phyloP scores from a whole-genome alignment of 306 rosid genomes.

The Quercus wislizeni region DNA sequence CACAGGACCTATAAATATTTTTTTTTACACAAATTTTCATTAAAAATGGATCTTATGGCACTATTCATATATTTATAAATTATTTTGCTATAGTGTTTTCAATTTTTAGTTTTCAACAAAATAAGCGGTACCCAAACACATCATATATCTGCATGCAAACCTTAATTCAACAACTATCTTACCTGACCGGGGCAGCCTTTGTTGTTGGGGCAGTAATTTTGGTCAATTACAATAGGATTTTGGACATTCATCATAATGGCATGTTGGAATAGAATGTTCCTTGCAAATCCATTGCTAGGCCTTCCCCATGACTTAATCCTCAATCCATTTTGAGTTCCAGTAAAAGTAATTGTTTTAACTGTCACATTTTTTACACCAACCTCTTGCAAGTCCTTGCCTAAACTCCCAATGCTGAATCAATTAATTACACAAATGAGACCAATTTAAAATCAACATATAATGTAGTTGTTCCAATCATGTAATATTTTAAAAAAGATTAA shows the following conservation, averaged over 20 bases:
- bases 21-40: too few species aligned
- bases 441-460: not conserved
- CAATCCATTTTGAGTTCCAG: conserved; percentile 41
- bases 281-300: conserved; percentile 48
- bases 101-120: too few species aligned
- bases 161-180: not conserved
- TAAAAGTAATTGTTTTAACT: conserved; percentile 34
- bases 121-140: too few species aligned
- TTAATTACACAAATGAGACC: not conserved
- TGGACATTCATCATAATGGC: conserved; percentile 34
- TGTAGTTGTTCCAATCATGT: not conserved
- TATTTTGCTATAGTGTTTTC: too few species aligned
- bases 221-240: conserved; percentile 51
- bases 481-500: not conserved
- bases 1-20: too few species aligned
- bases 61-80: too few species aligned
- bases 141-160: too few species aligned
- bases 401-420: conserved; percentile 49
- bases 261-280: conserved; percentile 39
- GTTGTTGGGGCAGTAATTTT: conserved; percentile 46
- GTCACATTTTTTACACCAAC: conserved; percentile 58
- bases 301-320: conserved; percentile 62
- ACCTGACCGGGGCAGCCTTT: conserved; percentile 45
- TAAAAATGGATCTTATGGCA: rapidly evolving
- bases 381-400: conserved; percentile 36